Conservation (phyloP, 306 rosid species). For the Quercus mongolica region DNA sequence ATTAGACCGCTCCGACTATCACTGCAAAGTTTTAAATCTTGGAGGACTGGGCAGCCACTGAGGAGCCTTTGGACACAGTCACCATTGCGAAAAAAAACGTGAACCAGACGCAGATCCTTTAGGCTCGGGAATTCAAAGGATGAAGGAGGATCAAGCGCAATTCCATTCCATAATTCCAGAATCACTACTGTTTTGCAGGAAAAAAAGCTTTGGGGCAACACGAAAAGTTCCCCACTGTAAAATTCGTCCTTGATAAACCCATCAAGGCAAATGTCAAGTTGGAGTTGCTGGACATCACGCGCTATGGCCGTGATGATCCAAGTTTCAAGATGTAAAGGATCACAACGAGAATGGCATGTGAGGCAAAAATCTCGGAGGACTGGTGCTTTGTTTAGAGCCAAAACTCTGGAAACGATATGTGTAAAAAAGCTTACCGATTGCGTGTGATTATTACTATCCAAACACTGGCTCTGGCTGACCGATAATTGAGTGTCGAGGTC, state of each 20-base stretch:
- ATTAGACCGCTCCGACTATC: no score
- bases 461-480: no score
- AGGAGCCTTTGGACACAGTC: background rate
- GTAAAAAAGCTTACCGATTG: no score
- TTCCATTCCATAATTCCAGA: background rate
- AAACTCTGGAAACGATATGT: no score
- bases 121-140: slow-evolving; percentile 5
- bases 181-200: background rate
- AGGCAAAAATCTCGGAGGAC: no score
- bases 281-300: no score
- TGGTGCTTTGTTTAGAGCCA: no score
- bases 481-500: slow-evolving; percentile 11
- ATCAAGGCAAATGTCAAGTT: no score
- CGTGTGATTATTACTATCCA: no score
- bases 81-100: background rate
- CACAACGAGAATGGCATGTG: no score
- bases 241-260: background rate
- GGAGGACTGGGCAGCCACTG: background rate
- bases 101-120: background rate
- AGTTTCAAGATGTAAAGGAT: no score
- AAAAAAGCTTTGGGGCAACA: slow-evolving; percentile 1
- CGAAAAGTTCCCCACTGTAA: background rate
- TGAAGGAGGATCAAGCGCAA: background rate
- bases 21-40: background rate
- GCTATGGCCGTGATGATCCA: no score